phyloP scores from a whole-genome alignment of 495 filamentous ascomycete species.

The Aspergillus biplanus region DNA sequence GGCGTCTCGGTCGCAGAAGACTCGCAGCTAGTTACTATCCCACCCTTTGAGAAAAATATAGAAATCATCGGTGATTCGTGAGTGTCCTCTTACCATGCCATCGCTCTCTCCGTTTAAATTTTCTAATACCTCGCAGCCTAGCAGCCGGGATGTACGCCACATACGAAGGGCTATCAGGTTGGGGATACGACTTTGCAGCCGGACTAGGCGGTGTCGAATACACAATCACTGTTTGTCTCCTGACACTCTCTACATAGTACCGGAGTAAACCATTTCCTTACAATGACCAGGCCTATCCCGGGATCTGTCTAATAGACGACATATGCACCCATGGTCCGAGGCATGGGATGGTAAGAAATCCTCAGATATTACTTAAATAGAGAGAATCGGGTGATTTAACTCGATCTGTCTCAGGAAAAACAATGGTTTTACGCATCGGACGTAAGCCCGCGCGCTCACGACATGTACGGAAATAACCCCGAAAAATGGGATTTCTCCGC shows the following conservation, averaged over 20 bases:
- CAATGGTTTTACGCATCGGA: slow-evolving; percentile 70
- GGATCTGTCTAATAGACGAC: slow-evolving; percentile 61
- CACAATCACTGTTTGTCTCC: slow-evolving; percentile 49
- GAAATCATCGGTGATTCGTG: slow-evolving; percentile 68
- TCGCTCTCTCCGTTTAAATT: neutral
- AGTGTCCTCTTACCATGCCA: no score
- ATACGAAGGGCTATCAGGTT: slow-evolving; percentile 64
- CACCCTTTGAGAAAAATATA: slow-evolving; percentile 54
- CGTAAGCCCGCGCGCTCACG: slow-evolving; percentile 51
- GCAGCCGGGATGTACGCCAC: slow-evolving; percentile 60
- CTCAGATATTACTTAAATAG: no score
- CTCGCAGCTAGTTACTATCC: slow-evolving; percentile 53
- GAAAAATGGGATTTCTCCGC: slow-evolving; percentile 63
- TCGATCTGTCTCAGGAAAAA: slow-evolving; percentile 41
- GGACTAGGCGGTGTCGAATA: slow-evolving; percentile 67
- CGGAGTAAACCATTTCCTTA: neutral
- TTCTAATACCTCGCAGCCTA: slow-evolving; percentile 23
- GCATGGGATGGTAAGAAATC: slow-evolving; percentile 28
- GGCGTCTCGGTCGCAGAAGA: slow-evolving; percentile 54
- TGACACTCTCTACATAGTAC: neutral
- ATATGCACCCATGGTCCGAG: slow-evolving; percentile 53
- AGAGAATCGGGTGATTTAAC: no score
- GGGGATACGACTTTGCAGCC: slow-evolving; percentile 56
- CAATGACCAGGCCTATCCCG: slow-evolving; percentile 52
- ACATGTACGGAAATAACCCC: slow-evolving; percentile 56